Conservation (phyloP, 164 flowering plant species). For the Vitis labrusca region DNA sequence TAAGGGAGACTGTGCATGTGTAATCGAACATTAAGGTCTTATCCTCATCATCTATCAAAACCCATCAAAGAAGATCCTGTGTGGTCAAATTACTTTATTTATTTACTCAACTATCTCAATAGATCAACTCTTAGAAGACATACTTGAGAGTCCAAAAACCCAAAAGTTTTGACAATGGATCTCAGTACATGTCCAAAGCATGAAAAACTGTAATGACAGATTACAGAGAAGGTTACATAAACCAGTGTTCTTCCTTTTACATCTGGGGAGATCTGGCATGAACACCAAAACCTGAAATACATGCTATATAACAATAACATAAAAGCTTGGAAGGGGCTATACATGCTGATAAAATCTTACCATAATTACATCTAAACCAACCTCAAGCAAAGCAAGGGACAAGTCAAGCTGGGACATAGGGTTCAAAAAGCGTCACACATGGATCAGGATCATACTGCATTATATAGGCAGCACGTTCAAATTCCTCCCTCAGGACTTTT, state of each 20-base stretch:
- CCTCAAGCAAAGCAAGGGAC: neutral
- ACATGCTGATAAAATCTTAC: conserved; percentile 9
- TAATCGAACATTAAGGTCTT: no score
- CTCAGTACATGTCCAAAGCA: no score
- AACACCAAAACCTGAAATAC: neutral
- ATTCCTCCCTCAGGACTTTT: conserved; percentile 77
- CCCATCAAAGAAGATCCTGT: no score
- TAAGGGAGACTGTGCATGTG: no score
- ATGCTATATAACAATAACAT: neutral
- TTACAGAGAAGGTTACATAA: no score
- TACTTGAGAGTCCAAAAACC: no score
- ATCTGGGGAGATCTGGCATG: neutral
- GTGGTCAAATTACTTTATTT: no score
- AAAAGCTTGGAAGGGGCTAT: neutral
- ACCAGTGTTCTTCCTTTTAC: neutral
- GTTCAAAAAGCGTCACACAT: conserved; percentile 67
- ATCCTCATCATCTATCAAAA: no score
- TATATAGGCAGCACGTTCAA: conserved; percentile 82
- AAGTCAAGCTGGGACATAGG: conserved; percentile 43
- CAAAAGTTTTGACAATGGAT: no score
- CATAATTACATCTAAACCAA: conserved; percentile 14
- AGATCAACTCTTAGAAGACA: no score
- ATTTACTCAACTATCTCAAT: no score
- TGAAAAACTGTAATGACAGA: no score
- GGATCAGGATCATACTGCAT: conserved; percentile 82